Base-by-base conservation (phyloP, 1,284 basidiomycete genomes). In the Chiua sp. region DNA sequence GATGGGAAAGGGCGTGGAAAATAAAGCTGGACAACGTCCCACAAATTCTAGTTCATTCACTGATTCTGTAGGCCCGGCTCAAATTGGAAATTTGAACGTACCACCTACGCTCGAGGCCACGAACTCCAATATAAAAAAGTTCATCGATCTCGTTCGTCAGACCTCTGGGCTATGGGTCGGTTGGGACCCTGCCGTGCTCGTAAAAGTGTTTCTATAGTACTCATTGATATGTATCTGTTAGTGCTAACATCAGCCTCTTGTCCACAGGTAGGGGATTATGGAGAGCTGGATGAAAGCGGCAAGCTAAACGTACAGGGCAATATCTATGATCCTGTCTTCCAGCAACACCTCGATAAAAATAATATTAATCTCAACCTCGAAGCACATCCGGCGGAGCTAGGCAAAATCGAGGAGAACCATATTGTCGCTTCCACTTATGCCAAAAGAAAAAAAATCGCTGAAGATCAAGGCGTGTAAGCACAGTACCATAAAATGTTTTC, bases 121-220 rank as follows among this genome's bases (percentile, higher is more conserved):
- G n/a, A n/a, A 4, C 30, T 10, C 30, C 30, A 4, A 32, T 10
- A 32, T 32, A 4, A 32, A 51, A 33, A 65, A 65, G 42, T 65
- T 54, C n/a, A 47, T 63, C 22, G 63, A 65, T 22, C 64, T 68
- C n/a, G 51, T 68, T 28, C 57, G 39, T 37, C 32, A 54, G 28
- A 44, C 56, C 16, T 62, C 65, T 12, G 57, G 62, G 16, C 64
- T 64, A 55, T 61, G 62, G 53, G 30, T 53, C 16, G 69, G 65
- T 22, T 68, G 50, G 58, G 58, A 67, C 28, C n/a, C n/a, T n/a
- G 50, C 67, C 23, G 47, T 62, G 13, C 58, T 51, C 2, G 48
- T 67, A n/a, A 28, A 48, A 15, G 65, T 67, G 10, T 39, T n/a
- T 8, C 16, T 12, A 44, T n/a, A 10, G 16, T 48, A 16, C 35